These are phyloP conservation scores for Gomphus sp. DNA, from an alignment of 1,284 basidiomycete species.

Conservation along the genomic window DNA sequence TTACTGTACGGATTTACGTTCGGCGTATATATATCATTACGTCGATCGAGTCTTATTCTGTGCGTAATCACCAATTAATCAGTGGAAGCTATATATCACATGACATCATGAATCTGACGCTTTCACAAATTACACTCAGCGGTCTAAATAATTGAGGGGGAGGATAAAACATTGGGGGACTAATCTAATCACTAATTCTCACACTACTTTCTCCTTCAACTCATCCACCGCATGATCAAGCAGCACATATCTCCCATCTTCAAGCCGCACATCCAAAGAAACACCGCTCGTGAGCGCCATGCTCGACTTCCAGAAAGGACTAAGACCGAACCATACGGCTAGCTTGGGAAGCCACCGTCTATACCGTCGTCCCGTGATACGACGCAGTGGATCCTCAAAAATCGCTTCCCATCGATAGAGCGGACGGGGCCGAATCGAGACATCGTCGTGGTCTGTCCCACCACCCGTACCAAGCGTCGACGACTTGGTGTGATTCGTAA, in stretches of 20 bases:
- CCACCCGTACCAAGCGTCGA: slow-evolving; percentile 58
- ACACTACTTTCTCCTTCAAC: slow-evolving; percentile 18
- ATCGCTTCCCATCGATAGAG: slow-evolving; percentile 66
- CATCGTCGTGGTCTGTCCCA: slow-evolving; percentile 64
- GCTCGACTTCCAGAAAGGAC: slow-evolving; percentile 49
- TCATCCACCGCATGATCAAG: slow-evolving; percentile 19
- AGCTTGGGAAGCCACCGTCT: slow-evolving; percentile 39
- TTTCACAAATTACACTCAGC: too few species aligned
- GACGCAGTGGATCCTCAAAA: slow-evolving; percentile 44
- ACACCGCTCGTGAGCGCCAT: slow-evolving; percentile 30
- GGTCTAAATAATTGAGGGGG: too few species aligned
- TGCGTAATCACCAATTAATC: too few species aligned
- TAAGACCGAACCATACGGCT: slow-evolving; percentile 58
- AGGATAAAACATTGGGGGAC: too few species aligned
- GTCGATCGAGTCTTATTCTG: too few species aligned
- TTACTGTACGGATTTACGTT: too few species aligned
- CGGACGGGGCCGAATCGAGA: slow-evolving; percentile 48
- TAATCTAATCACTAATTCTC: too few species aligned
- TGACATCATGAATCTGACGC: too few species aligned
- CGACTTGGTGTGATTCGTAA: slow-evolving; percentile 26
- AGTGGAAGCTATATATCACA: too few species aligned
- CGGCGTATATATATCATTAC: too few species aligned
- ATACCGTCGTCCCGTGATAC: slow-evolving; percentile 15
- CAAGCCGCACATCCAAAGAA: slow-evolving; percentile 46
- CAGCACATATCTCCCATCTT: slow-evolving; percentile 48